Base-by-base conservation (phyloP, 805 yeast genomes). In the Yarrowia osloensis region DNA sequence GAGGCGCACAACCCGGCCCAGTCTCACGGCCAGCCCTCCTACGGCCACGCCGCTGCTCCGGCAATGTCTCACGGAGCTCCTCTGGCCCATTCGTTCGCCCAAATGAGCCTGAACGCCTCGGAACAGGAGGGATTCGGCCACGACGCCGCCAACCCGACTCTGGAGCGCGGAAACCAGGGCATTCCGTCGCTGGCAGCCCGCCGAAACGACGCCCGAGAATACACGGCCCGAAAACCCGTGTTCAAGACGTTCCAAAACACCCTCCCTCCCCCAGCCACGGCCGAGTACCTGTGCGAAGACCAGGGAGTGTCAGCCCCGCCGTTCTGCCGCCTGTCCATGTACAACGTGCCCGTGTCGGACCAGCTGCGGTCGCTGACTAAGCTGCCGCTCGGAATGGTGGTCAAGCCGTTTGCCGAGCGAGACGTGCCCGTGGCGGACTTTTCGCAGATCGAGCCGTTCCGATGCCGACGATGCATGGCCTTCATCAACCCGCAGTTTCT, bases 401-500 rank as follows among this genome's bases (percentile, higher is more conserved):
- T 92, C 24, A 85, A 91, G 65, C 99, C 99, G 4, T 91, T 95
- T 81, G 96, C 97, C 0, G 86, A 86, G 17, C 50, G 13, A 70
- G 77, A 13, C 77, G 84, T 92, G 1, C 96, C 97, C 0, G 81
- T 82, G 4, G 87, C 88, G 5, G 93, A 90, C 73, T 84, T 85
- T 79, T 77, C 81, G 26, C 74, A 80, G 46, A 81, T 81, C 17
- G 91, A 91, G 0, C 96, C 97, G 0, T 88, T 96, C 37, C 84
- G 99, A 71, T 95, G 99, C 78, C 84, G 86, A 71, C 87, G 98
- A 69, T 95, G 99, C 78, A 85, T 97, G 67, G 85, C 97, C 0
- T 95, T 92, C 76, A 82, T 92, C 69, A 95, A 94, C 75, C 96
- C 98, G 3, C 84, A 87, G 21, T 88, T 90, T 86, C 87, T 84